Evolutionary conservation across 495 filamentous ascomycete genomes (phyloP).

Genomic region (Aspergillus sparsus): DNA sequence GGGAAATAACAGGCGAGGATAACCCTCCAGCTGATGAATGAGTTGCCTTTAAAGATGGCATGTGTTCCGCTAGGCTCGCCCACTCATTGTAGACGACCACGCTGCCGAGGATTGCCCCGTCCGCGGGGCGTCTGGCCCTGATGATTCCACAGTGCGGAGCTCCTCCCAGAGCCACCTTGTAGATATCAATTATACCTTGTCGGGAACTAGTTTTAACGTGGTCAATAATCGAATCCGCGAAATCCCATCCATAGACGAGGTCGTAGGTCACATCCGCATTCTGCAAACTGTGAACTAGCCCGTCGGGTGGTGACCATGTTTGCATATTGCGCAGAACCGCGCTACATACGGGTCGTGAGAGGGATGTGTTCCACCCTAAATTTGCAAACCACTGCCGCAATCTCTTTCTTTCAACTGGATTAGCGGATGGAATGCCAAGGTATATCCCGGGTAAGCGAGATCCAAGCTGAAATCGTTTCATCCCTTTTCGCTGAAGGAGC

Average conservation of each 20-base stretch:
- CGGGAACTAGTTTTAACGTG: slow-evolving; percentile 73
- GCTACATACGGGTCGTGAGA: slow-evolving; percentile 64
- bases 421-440: slow-evolving; percentile 70
- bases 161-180: slow-evolving; percentile 73
- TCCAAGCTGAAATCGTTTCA: slow-evolving; percentile 77
- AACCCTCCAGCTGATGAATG: slow-evolving; percentile 66
- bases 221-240: slow-evolving; percentile 70
- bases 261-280: slow-evolving; percentile 62
- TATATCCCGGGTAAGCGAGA: slow-evolving; percentile 76
- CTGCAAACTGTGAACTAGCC: slow-evolving; percentile 68
- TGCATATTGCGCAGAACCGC: slow-evolving; percentile 64
- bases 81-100: slow-evolving; percentile 76
- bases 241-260: slow-evolving; percentile 76
- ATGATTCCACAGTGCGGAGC: slow-evolving; percentile 76
- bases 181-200: slow-evolving; percentile 83
- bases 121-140: slow-evolving; percentile 69
- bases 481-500: slow-evolving; percentile 64
- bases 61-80: slow-evolving; percentile 64
- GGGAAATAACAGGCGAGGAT: slow-evolving; percentile 75
- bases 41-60: slow-evolving; percentile 61
- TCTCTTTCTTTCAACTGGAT: slow-evolving; percentile 60
- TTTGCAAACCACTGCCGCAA: slow-evolving; percentile 66
- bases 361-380: slow-evolving; percentile 66
- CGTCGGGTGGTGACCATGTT: slow-evolving; percentile 75
- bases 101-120: slow-evolving; percentile 72